A percentile compares a stretch with the other conserved stretches of the same genome.
phyloP scores from a whole-genome alignment of 148 eudicot species.

The Spergularia bocconei region DNA sequence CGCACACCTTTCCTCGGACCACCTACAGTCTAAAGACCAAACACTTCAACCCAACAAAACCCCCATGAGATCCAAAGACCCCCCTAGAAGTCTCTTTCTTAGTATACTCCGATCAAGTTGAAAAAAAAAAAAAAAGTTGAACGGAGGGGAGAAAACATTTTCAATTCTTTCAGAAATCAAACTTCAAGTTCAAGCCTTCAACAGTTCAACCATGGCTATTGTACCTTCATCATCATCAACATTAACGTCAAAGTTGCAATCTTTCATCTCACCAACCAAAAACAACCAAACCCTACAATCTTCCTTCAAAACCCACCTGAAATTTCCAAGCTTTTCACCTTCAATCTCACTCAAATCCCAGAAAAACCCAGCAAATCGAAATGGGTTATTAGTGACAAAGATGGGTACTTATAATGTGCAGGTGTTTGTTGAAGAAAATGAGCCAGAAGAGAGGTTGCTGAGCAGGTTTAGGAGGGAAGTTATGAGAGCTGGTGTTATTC shows the following conservation, averaged over 20 bases:
- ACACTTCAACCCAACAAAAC: constrained; percentile 1
- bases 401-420: constrained; percentile 44
- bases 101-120: too few species aligned
- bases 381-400: constrained; percentile 19
- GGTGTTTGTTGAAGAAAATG: constrained; percentile 44
- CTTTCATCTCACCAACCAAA: constrained; percentile 14
- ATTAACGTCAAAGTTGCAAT: constrained; percentile 19
- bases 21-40: too few species aligned
- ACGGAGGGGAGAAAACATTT: not conserved
- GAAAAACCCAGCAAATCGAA: constrained; percentile 11
- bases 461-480: constrained; percentile 45
- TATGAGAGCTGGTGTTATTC: constrained; percentile 43
- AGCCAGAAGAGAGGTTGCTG: constrained; percentile 40
- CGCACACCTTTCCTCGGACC: not conserved
- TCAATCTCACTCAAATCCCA: constrained; percentile 25
- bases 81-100: too few species aligned
- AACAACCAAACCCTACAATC: constrained; percentile 1
- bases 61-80: not conserved
- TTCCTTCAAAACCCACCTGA: constrained; percentile 14
- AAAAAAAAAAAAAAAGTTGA: too few species aligned
- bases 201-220: constrained; percentile 16
- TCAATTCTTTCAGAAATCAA: not conserved
- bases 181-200: not conserved
- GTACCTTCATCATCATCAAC: constrained; percentile 16
- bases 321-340: constrained; percentile 14